phyloP scores from a whole-genome alignment of 768 basidiomycete species.

The Phylloporus arenicola region DNA sequence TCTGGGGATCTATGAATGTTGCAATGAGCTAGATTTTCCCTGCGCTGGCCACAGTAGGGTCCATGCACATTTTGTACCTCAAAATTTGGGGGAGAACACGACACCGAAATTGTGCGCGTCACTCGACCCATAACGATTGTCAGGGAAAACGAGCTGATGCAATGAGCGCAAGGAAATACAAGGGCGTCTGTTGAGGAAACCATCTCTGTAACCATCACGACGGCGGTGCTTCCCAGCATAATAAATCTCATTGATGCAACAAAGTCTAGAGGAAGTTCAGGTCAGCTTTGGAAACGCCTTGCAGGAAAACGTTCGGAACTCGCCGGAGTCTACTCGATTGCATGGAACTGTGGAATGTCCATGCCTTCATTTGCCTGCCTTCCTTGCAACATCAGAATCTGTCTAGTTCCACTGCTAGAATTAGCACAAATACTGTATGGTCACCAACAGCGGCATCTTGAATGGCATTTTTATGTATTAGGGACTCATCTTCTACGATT shows the following conservation, averaged over 20 bases:
- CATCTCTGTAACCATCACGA: conserved; percentile 28
- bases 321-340: conserved; percentile 14
- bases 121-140: not conserved
- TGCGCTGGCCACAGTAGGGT: not conserved
- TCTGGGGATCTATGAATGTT: conserved; percentile 9
- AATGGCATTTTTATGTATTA: conserved; percentile 6
- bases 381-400: conserved; percentile 20
- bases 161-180: conserved; percentile 4
- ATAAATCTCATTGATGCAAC: conserved; percentile 23
- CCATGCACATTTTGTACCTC: not conserved
- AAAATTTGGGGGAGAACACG: not conserved
- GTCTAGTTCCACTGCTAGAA: conserved; percentile 9
- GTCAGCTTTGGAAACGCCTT: conserved; percentile 10
- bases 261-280: conserved; percentile 22
- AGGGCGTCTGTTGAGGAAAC: conserved; percentile 1
- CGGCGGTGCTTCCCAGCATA: conserved; percentile 19
- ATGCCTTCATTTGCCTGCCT: conserved; percentile 13
- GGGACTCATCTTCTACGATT: conserved; percentile 7
- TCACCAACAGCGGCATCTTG: conserved; percentile 12
- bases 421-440: not conserved
- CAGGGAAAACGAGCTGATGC: not conserved
- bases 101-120: not conserved
- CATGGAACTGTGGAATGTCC: conserved; percentile 14
- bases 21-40: conserved; percentile 2
- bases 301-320: conserved; percentile 18